Evolutionary conservation across 148 eudicot genomes (phyloP), one percentile per base, ranked within the genome.

Genomic region (Chenopodium formosanum): DNA sequence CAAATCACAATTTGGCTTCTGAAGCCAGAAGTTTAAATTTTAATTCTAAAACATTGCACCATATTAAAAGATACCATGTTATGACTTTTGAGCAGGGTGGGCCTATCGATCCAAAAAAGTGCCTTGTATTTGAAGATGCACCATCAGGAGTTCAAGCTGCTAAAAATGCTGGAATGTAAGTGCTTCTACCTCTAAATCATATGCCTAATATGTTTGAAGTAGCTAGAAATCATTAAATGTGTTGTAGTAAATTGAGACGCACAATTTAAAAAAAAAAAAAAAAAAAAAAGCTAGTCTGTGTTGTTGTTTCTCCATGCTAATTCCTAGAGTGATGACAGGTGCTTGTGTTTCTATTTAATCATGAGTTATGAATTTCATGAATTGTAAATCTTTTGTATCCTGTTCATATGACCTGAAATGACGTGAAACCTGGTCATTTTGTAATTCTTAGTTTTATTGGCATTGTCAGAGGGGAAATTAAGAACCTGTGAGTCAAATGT

Each of bases 111-210:
- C 89, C 97, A 29, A 71, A 83, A 48, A 89, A 79, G 67, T 84
- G 89, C 79, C 94, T 95, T 86, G 97, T 95, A 67, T 95, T 95
- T 81, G 97, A 95, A 88, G 99, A 95, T 86, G 97, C 99, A 58
- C 99, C 99, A 25, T 76, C 92, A 50, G 99, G 98, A 70, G 97
- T 91, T 65, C 87, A 85, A 80, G 99, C 95, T 84, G 99, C 94
- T 68, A 96, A 94, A 87, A 92, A 90, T 88, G 99, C 99, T 83
- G 97, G 94, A 78, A 94, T 94, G 99, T 96, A 87, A 92, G 98
- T 90, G 40, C 48, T 77, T 62, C 78, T 52, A 32, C 79, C 53
- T 67, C 46, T 82, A 4, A 44, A 56, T 23, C 20, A 19, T 74
- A 10, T 0, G 40, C 66, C 63, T 53, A 77, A 27, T 27, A 16